Evolutionary conservation across 176 grass and related monocot genomes (phyloP).

Genomic region (Phoenix roebelenii): DNA sequence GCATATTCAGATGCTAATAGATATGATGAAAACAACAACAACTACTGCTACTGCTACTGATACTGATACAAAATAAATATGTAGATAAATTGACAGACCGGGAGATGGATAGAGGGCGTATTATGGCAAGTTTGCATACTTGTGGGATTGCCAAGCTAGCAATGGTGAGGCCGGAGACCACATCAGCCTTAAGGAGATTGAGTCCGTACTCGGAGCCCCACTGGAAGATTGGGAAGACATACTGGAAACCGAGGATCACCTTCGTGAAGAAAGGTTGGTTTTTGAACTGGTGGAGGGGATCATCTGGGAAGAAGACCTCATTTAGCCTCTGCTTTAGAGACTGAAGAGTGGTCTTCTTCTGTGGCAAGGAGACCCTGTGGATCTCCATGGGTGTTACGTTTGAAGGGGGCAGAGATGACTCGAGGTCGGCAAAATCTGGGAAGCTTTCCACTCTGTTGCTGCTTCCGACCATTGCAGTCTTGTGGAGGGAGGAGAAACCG

Average conservation of each 20-base stretch:
- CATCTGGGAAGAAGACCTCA: conserved; percentile 96
- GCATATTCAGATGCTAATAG: too few species aligned
- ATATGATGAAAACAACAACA: too few species aligned
- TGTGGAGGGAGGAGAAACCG: background rate
- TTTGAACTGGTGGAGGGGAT: conserved; percentile 89
- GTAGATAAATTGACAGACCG: too few species aligned
- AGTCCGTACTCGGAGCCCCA: conserved; percentile 75
- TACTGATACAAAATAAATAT: too few species aligned
- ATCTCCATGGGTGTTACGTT: conserved; percentile 22
- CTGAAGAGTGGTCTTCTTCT: conserved; percentile 24
- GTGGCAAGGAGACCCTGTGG: conserved; percentile 73
- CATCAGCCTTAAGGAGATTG: conserved; percentile 78
- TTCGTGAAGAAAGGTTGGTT: conserved; percentile 56
- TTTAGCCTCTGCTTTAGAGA: conserved; percentile 50
- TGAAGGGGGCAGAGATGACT: background rate
- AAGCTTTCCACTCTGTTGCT: conserved; percentile 55
- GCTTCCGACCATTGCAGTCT: conserved; percentile 25
- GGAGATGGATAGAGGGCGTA: too few species aligned
- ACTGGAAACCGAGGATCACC: conserved; percentile 62
- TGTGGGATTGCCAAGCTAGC: conserved; percentile 97
- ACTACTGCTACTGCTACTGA: too few species aligned
- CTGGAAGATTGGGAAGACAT: conserved; percentile 86
- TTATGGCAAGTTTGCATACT: conserved; percentile 16
- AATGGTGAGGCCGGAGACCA: conserved; percentile 93
- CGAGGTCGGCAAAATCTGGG: conserved; percentile 37